Conservation (phyloP, 2,329 filamentous ascomycete species). For the Apiospora rasikravindrae region DNA sequence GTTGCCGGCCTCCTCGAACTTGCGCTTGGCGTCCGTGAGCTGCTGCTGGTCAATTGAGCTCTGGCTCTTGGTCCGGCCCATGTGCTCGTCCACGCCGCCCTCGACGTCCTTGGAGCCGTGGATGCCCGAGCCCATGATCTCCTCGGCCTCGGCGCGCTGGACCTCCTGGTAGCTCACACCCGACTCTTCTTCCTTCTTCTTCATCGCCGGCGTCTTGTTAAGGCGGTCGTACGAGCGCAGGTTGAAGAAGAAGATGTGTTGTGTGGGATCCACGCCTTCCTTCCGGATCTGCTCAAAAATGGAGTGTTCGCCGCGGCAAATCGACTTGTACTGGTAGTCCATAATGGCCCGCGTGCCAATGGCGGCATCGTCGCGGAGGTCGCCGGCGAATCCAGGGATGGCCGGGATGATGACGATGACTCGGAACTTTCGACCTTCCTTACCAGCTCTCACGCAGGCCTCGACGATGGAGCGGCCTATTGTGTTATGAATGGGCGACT, state of each 20-base stretch:
- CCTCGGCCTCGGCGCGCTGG: constrained; percentile 85
- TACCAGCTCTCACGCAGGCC: constrained; percentile 78
- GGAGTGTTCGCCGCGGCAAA: constrained; percentile 87
- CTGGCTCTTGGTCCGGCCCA: constrained; percentile 43
- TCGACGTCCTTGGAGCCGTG: constrained; percentile 60
- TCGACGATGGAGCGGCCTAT: constrained; percentile 91
- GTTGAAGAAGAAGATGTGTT: constrained; percentile 95
- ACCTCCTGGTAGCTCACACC: constrained; percentile 86
- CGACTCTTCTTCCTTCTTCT: constrained; percentile 77
- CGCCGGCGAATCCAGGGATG: constrained; percentile 92
- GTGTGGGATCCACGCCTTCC: constrained; percentile 74
- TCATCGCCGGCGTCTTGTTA: constrained; percentile 77
- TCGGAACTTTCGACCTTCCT: constrained; percentile 85
- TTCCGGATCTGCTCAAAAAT: constrained; percentile 81
- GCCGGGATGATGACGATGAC: constrained; percentile 91
- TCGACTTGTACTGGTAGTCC: constrained; percentile 98
- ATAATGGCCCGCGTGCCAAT: constrained; percentile 92
- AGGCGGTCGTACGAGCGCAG: constrained; percentile 90
- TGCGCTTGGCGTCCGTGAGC: constrained; percentile 53
- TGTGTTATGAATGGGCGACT: constrained; percentile 83
- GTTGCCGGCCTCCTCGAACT: constrained; percentile 56
- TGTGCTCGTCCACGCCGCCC: constrained; percentile 54
- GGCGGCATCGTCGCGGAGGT: constrained; percentile 82
- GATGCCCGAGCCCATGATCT: constrained; percentile 80
- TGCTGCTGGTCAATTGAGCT: constrained; percentile 40